Conservation (phyloP, 352 stramenopile species). For the Globisporangium nagaii region DNA sequence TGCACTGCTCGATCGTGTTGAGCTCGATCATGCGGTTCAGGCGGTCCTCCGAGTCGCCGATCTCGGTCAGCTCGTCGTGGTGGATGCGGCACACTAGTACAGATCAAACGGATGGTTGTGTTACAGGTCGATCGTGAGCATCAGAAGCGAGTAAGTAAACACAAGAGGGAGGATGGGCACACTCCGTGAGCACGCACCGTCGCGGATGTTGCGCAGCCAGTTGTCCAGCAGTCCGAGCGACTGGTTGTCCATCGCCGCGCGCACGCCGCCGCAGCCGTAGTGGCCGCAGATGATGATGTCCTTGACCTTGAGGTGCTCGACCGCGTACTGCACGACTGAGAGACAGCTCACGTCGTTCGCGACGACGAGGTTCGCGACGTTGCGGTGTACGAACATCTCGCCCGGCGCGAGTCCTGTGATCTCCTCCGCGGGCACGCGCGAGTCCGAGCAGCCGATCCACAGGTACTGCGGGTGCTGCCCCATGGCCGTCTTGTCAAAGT, state of each 20-base stretch:
- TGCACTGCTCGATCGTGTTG: constrained; percentile 88
- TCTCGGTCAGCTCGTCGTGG: constrained; percentile 78
- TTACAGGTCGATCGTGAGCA: too few species aligned
- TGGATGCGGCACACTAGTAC: constrained; percentile 82
- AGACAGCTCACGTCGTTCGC: constrained; percentile 63
- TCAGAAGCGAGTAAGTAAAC: too few species aligned
- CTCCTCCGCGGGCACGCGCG: constrained; percentile 80
- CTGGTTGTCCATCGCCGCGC: constrained; percentile 41
- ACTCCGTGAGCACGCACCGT: too few species aligned
- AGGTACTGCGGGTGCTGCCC: constrained; percentile 86
- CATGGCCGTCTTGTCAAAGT: constrained; percentile 70
- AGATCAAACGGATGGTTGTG: not conserved
- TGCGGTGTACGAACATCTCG: constrained; percentile 90
- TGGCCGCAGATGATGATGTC: constrained; percentile 88
- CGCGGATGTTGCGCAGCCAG: constrained; percentile 72
- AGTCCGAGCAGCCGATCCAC: constrained; percentile 89
- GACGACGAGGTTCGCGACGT: constrained; percentile 80
- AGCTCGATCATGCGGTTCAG: constrained; percentile 81
- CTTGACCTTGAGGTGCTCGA: constrained; percentile 77
- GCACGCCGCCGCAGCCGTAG: constrained; percentile 85
- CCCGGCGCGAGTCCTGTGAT: constrained; percentile 81
- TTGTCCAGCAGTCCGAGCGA: constrained; percentile 49
- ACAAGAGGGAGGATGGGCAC: too few species aligned
- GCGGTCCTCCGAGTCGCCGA: constrained; percentile 74
- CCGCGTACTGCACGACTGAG: constrained; percentile 65